A percentile compares a stretch with the other conserved stretches of the same genome.
Conservation (phyloP, 148 eudicot species). For the Vaccinium vitisidaea region DNA sequence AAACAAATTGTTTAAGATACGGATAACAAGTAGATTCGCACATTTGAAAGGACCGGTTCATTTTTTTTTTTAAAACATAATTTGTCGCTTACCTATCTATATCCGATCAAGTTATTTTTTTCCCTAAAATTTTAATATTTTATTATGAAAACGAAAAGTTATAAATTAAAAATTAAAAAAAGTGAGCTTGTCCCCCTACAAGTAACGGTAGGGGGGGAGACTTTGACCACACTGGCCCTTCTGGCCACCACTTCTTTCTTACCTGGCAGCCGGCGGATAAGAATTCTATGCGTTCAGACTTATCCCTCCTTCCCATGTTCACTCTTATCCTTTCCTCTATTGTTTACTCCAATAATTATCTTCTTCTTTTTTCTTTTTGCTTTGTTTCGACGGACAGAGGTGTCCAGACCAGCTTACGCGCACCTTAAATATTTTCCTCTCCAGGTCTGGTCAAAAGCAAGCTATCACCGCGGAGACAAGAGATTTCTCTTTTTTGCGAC, state of each 20-base stretch:
- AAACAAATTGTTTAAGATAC: neutral
- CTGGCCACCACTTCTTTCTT: neutral
- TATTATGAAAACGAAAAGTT: too few species aligned
- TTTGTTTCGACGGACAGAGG: too few species aligned
- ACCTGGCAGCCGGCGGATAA: conserved; percentile 7
- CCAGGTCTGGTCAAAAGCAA: too few species aligned
- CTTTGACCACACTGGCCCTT: neutral
- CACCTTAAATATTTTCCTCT: too few species aligned
- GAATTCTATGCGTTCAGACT: neutral
- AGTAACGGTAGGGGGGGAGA: neutral
- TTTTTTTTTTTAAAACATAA: neutral
- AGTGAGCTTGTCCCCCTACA: neutral
- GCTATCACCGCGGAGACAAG: too few species aligned
- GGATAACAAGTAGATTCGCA: neutral
- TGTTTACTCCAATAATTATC: too few species aligned
- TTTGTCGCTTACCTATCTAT: neutral
- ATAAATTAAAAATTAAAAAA: neutral
- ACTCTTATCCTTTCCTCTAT: neutral
- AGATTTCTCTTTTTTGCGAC: too few species aligned
- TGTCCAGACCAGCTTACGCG: too few species aligned
- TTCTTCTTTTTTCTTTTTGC: too few species aligned
- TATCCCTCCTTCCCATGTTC: neutral
- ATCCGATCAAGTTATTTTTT: neutral
- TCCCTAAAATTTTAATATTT: too few species aligned
- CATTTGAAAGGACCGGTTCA: neutral